Conservation (phyloP, 352 stramenopile species). For the Pythium monospermum region DNA sequence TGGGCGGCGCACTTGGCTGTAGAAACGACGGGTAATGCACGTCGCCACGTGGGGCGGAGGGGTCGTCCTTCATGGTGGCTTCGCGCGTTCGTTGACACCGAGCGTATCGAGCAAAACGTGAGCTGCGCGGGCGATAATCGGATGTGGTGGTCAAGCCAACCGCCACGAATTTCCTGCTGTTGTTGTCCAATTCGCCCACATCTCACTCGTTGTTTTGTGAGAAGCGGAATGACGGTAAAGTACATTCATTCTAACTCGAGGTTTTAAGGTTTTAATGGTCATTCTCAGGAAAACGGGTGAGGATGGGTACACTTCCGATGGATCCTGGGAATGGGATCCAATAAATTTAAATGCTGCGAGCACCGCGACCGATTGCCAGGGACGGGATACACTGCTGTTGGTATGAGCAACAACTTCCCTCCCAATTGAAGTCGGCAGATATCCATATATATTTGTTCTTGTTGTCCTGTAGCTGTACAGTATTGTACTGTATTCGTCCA, state of each 20-base stretch:
- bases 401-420: too few relatives aligned
- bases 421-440: too few relatives aligned
- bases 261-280: slow-evolving; percentile 21
- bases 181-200: background rate
- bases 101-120: background rate
- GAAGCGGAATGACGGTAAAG: slow-evolving; percentile 5
- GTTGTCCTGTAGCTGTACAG: background rate
- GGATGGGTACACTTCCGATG: slow-evolving; percentile 18
- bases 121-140: background rate
- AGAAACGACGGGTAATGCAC: slow-evolving; percentile 20
- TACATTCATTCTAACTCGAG: background rate
- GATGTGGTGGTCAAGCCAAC: background rate
- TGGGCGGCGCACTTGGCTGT: slow-evolving; percentile 17
- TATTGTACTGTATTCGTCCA: background rate
- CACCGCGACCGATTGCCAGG: background rate
- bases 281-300: slow-evolving; percentile 2
- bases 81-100: background rate
- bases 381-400: background rate
- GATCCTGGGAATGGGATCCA: too few relatives aligned
- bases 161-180: too few relatives aligned
- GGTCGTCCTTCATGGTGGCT: slow-evolving; percentile 19
- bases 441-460: background rate
- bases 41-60: slow-evolving; percentile 10
- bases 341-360: background rate
- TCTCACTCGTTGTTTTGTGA: too few relatives aligned